A percentile compares a stretch with the other conserved stretches of the same genome.
Conservation (phyloP, 768 basidiomycete species). For the Rhodosporidiobolus sp. region DNA sequence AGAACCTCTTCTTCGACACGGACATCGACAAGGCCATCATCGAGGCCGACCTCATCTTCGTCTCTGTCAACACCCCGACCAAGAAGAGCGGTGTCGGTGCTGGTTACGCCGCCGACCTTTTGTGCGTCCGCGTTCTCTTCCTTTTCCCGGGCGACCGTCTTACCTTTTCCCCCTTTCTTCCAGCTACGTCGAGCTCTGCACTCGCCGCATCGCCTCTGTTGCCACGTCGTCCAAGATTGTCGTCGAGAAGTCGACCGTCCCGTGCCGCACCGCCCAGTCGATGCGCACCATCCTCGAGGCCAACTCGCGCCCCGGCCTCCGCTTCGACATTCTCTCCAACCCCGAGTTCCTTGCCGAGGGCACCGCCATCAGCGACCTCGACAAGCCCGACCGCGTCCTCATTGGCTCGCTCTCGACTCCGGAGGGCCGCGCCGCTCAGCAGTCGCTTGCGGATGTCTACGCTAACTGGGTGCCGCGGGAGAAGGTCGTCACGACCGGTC, state of each 20-base stretch:
- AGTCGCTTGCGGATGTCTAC: slow-evolving; percentile 74
- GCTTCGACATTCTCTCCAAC: slow-evolving; percentile 98
- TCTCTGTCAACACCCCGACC: slow-evolving; percentile 97
- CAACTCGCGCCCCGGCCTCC: slow-evolving; percentile 85
- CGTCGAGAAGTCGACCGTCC: slow-evolving; percentile 98
- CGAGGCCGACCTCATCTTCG: slow-evolving; percentile 97
- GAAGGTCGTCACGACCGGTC: slow-evolving; percentile 83
- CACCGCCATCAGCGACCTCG: slow-evolving; percentile 86
- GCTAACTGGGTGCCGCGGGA: slow-evolving; percentile 89
- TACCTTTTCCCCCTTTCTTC: slow-evolving; percentile 5
- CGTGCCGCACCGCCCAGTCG: slow-evolving; percentile 95
- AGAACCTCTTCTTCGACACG: slow-evolving; percentile 95
- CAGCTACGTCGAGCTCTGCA: slow-evolving; percentile 95
- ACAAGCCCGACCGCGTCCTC: slow-evolving; percentile 87
- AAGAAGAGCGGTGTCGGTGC: slow-evolving; percentile 98
- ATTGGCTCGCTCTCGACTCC: slow-evolving; percentile 90
- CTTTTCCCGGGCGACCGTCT: not conserved
- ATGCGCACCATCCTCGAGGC: slow-evolving; percentile 99
- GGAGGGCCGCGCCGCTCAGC: slow-evolving; percentile 78
- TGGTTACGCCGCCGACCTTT: slow-evolving; percentile 96
- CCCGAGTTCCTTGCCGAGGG: slow-evolving; percentile 99
- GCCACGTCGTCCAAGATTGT: slow-evolving; percentile 93
- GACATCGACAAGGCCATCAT: slow-evolving; percentile 79
- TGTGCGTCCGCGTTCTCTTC: slow-evolving; percentile 58
- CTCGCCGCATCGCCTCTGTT: slow-evolving; percentile 88